These are phyloP conservation scores for Sporothrix dimorphospora DNA, from an alignment of 2,329 filamentous ascomycete genomes.

Conservation along the genomic window DNA sequence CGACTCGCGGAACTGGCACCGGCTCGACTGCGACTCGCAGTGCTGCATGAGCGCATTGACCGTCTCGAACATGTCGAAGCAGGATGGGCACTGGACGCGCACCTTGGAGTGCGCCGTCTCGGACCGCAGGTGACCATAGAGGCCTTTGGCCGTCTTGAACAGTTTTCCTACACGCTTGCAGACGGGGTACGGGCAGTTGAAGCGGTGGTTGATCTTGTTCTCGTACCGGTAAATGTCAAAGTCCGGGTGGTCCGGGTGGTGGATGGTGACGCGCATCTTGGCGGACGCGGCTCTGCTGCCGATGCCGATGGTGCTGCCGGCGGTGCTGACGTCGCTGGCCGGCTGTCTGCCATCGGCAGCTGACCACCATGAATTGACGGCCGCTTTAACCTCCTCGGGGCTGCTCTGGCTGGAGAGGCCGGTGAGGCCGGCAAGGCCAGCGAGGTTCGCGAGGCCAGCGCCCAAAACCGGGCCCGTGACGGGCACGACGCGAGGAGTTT, in stretches of 20 bases:
- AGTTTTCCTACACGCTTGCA: slow-evolving; percentile 51
- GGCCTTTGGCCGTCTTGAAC: slow-evolving; percentile 41
- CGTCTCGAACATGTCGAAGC: slow-evolving; percentile 47
- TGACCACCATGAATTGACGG: not conserved
- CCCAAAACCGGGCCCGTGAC: not conserved
- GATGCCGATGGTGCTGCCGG: not conserved
- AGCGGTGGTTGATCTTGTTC: slow-evolving; percentile 48
- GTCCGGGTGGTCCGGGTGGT: slow-evolving; percentile 26
- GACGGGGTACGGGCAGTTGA: slow-evolving; percentile 55
- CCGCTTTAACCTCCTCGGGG: not conserved
- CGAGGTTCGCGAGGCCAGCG: not conserved
- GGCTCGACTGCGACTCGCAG: slow-evolving; percentile 48
- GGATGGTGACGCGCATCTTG: not conserved
- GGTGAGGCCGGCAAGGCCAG: not conserved
- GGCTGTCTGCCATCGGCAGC: not conserved
- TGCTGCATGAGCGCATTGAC: slow-evolving; percentile 52
- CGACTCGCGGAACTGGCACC: slow-evolving; percentile 50
- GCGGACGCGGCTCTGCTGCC: not conserved
- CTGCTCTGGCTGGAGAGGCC: not conserved
- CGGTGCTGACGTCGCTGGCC: not conserved
- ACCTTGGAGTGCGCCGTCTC: slow-evolving; percentile 43
- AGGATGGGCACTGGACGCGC: slow-evolving; percentile 50
- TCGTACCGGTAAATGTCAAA: slow-evolving; percentile 56
- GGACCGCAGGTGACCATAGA: slow-evolving; percentile 52
- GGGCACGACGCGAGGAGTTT: not conserved